A percentile compares a stretch with the other conserved stretches of the same genome.
These are phyloP conservation scores for Citrus cavaleriei DNA, from an alignment of 345 rosid species.

Conservation along the genomic window DNA sequence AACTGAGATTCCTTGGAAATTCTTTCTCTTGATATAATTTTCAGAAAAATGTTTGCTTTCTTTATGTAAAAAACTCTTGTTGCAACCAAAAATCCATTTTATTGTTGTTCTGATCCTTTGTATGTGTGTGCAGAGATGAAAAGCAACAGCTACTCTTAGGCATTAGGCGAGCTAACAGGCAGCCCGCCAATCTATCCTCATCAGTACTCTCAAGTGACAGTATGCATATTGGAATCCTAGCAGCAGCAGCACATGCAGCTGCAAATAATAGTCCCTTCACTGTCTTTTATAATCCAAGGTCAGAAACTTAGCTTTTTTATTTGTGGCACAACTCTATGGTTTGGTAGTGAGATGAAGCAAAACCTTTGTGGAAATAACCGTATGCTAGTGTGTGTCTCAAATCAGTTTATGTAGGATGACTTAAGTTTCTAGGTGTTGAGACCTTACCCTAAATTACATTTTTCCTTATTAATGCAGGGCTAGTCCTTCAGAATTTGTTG, in stretches of 20 bases:
- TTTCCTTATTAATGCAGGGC: conserved; percentile 39
- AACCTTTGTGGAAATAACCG: not conserved
- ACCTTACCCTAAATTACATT: not conserved
- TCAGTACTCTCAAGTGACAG: conserved; percentile 95
- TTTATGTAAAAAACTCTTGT: not conserved
- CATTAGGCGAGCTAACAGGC: conserved; percentile 78
- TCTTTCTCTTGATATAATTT: not conserved
- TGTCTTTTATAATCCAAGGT: conserved; percentile 90
- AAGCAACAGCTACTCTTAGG: conserved; percentile 84
- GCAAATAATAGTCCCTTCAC: conserved; percentile 92
- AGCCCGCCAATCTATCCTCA: conserved; percentile 74
- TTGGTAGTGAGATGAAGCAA: not conserved
- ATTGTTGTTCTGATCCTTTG: not conserved
- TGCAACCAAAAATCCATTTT: not conserved
- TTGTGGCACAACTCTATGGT: not conserved
- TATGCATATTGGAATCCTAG: conserved; percentile 96
- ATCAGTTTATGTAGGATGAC: not conserved
- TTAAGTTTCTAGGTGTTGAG: not conserved
- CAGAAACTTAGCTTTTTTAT: not conserved
- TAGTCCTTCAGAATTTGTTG: conserved; percentile 92
- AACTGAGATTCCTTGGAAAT: conserved; percentile 6
- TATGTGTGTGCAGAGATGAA: conserved; percentile 63
- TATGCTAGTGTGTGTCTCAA: not conserved
- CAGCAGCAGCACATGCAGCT: conserved; percentile 99
- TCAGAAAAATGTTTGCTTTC: not conserved